A percentile compares a stretch with the other conserved stretches of the same genome.
Evolutionary conservation across 176 grass and related monocot genomes (phyloP).

Genomic region (Phoenix dactylifera): DNA sequence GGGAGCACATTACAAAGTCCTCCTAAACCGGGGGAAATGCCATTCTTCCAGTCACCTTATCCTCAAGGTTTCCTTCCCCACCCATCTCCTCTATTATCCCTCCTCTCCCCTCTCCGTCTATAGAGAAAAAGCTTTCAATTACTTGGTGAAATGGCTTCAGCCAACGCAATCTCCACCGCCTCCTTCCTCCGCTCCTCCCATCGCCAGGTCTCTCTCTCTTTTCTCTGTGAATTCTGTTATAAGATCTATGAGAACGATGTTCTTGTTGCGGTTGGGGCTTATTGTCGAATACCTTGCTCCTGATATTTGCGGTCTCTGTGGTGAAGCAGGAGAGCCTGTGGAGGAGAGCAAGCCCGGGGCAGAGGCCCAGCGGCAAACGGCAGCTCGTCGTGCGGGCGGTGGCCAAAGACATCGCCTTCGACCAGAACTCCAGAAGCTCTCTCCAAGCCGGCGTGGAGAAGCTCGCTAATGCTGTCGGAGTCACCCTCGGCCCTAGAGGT

Average conservation of each 20-base stretch:
- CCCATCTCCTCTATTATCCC: no score
- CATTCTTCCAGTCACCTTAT: no score
- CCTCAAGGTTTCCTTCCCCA: no score
- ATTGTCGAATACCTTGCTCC: no score
- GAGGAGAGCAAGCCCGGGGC: not conserved
- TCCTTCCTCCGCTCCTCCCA: slow-evolving; percentile 8
- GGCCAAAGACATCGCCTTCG: slow-evolving; percentile 6
- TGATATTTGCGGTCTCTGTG: not conserved
- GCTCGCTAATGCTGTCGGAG: slow-evolving; percentile 3
- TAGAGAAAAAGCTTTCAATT: not conserved
- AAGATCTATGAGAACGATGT: not conserved
- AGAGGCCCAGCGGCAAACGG: not conserved
- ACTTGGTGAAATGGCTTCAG: not conserved
- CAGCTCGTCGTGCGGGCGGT: not conserved
- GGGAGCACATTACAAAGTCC: no score
- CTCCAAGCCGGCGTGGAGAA: not conserved
- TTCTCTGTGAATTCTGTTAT: not conserved
- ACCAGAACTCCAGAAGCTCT: not conserved
- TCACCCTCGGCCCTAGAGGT: slow-evolving; percentile 52
- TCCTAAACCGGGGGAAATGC: no score
- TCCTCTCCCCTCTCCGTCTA: slow-evolving; percentile 2
- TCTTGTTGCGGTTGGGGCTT: no score
- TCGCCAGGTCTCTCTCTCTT: slow-evolving; percentile 3
- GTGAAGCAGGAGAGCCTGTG: slow-evolving; percentile 3
- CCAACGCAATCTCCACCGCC: slow-evolving; percentile 14